Evolutionary conservation across 331 rosid genomes (phyloP).

Genomic region (Malus hybrid): DNA sequence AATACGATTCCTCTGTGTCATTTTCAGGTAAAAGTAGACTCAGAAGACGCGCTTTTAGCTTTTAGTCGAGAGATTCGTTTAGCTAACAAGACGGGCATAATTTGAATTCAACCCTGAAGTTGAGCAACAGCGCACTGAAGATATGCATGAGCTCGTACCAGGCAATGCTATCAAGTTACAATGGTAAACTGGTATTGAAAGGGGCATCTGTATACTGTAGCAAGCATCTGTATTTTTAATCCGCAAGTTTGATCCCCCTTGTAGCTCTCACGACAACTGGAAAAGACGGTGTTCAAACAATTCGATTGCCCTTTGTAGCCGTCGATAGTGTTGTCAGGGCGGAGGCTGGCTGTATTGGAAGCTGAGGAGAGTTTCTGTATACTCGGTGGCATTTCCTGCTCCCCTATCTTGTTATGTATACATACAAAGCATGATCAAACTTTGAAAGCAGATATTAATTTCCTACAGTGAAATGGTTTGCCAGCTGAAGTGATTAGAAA

Average conservation of each 20-base stretch:
- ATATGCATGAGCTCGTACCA: background rate
- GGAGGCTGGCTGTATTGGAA: background rate
- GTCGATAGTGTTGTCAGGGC: background rate
- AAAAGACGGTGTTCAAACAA: background rate
- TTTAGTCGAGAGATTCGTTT: background rate
- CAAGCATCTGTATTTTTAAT: background rate
- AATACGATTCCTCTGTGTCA: background rate
- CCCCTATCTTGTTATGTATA: background rate
- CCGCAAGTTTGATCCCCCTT: background rate
- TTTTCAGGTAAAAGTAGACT: conserved; percentile 63
- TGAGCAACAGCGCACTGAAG: background rate
- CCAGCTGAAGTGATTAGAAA: background rate
- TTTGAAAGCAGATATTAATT: background rate
- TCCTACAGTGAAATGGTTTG: background rate
- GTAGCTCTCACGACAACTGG: background rate
- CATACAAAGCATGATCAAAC: background rate
- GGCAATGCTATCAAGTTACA: background rate
- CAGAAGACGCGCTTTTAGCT: conserved; percentile 58
- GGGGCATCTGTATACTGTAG: background rate
- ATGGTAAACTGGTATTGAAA: background rate
- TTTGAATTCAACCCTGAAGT: background rate
- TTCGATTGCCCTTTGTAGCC: background rate
- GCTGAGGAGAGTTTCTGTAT: background rate
- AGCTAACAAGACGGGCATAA: background rate
- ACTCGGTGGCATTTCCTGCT: background rate